Base-by-base conservation (phyloP, 2,329 filamentous ascomycete species). In the Magnaporthiopsis incrustans region DNA sequence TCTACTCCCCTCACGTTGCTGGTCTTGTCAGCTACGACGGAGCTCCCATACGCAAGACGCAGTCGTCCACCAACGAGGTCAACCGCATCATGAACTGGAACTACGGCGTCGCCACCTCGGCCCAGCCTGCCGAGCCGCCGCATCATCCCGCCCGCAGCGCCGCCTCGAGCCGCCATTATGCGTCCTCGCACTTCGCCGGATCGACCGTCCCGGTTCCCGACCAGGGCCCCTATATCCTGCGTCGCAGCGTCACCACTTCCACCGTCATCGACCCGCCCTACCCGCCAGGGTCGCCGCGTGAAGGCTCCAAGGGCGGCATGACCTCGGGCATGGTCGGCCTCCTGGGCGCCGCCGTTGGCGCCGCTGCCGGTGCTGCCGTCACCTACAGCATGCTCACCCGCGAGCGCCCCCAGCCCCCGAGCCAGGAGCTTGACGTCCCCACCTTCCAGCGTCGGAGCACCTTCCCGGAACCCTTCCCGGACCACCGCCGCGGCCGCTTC, bases 301-400 rank as follows among this genome's bases (percentile, higher is more conserved):
- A 79, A 66, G 76, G 72, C 62, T 74, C 75, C 33, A 74, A 68
- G 64, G 59, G 26, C n/a, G 59, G 38, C 38, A 60, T 32, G 32
- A 77, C 83, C 5, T 81, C 93, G 57, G 81, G 95, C 59, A 90
- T 91, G 10, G 89, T 50, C 27, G 63, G 90, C 10, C 79, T 96
- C 14, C 81, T 96, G 11, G 73, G 73, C 10, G 70, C 61, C 58
- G 71, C 70, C 15, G 65, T 65, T 2, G 91, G 91, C 58, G 90
- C 89, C 38, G 91, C 90, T 22, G 90, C 90, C 25, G 90, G 89
- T 56, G 90, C 88, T 50, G 89, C 89, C n/a, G 66, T 84, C 27
- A 80, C 90, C 12, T 96, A 95, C 75, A 87, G 86, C 27, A 87
- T 92, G 78, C 81, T 86, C 67, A 81, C 59, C 64, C 64, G 64